phyloP scores from a whole-genome alignment of 108 stramenopile species.

The Skeletonema grethae region DNA sequence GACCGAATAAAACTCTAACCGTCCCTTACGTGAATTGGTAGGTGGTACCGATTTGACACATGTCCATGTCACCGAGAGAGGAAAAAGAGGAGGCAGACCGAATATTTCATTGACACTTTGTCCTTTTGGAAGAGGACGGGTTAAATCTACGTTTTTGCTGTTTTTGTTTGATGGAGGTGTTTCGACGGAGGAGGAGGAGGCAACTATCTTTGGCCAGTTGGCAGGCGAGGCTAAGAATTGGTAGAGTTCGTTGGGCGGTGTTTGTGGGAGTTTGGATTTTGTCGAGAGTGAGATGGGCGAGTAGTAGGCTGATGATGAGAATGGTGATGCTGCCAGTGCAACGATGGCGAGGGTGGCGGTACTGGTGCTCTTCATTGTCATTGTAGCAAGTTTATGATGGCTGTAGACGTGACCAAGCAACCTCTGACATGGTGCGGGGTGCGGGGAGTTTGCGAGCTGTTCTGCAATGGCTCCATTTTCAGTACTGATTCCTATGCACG shows the following conservation, averaged over 20 bases:
- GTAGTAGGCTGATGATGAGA: too few species aligned
- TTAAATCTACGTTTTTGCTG: neutral
- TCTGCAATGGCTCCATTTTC: too few species aligned
- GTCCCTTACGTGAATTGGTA: neutral
- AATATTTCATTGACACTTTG: constrained; percentile 2
- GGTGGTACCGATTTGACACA: neutral
- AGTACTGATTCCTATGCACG: too few species aligned
- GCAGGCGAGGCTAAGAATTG: neutral
- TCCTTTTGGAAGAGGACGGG: neutral
- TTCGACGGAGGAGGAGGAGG: constrained; percentile 1
- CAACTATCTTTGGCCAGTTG: constrained; percentile 1
- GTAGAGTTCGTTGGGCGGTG: neutral
- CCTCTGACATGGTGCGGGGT: too few species aligned
- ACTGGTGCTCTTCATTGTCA: too few species aligned
- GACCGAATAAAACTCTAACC: neutral
- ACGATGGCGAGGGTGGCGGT: too few species aligned
- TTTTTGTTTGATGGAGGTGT: neutral
- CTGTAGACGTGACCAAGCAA: too few species aligned
- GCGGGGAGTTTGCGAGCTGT: too few species aligned
- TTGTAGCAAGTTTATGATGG: too few species aligned
- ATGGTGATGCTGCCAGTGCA: too few species aligned
- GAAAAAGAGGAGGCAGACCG: neutral
- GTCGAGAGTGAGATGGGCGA: neutral
- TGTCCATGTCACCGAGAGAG: neutral
- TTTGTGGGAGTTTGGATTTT: neutral